Conservation (phyloP, 106 monocot species). For the Acorus gramineus region DNA sequence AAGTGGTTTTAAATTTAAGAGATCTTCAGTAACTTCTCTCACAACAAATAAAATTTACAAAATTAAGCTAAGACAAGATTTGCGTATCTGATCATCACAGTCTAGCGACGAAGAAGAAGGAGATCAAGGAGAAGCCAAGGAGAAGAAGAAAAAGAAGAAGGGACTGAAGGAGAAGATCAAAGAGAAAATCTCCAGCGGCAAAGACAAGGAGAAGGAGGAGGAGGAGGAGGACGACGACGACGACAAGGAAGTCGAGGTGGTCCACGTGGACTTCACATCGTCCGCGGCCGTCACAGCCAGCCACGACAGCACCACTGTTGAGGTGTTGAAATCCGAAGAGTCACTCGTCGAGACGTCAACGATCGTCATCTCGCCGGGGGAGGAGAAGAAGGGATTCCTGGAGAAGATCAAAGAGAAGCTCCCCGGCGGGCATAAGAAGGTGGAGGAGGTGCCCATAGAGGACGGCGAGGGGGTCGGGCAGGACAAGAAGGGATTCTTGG, state of each 20-base stretch:
- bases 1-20: too few relatives aligned
- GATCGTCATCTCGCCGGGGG: background rate
- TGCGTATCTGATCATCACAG: constrained; percentile 4
- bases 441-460: constrained; percentile 4
- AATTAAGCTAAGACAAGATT: too few relatives aligned
- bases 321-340: constrained; percentile 16
- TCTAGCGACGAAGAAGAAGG: constrained; percentile 61
- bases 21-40: too few relatives aligned
- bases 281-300: background rate
- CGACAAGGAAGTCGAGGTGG: background rate
- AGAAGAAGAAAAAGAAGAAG: constrained; percentile 58
- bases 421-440: constrained; percentile 32
- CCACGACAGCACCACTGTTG: constrained; percentile 11
- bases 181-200: constrained; percentile 19
- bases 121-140: constrained; percentile 14
- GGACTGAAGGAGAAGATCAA: constrained; percentile 32
- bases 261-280: too few relatives aligned
- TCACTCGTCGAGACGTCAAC: too few relatives aligned
- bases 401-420: constrained; percentile 63
- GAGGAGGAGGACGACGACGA: background rate
- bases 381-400: constrained; percentile 28
- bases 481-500: constrained; percentile 76
- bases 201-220: background rate
- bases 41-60: too few relatives aligned
- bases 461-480: constrained; percentile 15